phyloP scores from a whole-genome alignment of 2,329 filamentous ascomycete genomes.

The Colletotrichum coccodes region DNA sequence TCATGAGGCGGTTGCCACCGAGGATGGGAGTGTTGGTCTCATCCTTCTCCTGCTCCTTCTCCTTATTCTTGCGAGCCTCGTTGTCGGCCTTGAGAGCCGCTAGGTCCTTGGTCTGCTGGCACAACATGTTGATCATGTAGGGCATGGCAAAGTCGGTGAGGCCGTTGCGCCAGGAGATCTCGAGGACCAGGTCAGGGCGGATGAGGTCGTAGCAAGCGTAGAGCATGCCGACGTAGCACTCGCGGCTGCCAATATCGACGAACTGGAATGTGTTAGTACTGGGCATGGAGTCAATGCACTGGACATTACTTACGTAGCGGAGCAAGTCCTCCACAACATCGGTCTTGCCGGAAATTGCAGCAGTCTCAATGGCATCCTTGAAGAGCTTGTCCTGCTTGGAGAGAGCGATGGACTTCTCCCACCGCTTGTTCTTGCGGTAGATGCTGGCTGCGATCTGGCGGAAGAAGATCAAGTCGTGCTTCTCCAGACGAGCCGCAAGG shows the following conservation, averaged over 20 bases:
- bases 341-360: constrained; percentile 88
- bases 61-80: constrained; percentile 87
- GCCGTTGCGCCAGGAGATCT: constrained; percentile 96
- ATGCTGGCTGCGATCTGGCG: constrained; percentile 97
- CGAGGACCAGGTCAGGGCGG: constrained; percentile 89
- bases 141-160: constrained; percentile 99
- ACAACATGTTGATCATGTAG: constrained; percentile 98
- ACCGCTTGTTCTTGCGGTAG: constrained; percentile 99
- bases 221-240: constrained; percentile 99
- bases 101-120: constrained; percentile 89
- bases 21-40: constrained; percentile 96
- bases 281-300: constrained; percentile 2
- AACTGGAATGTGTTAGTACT: constrained; percentile 71
- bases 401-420: constrained; percentile 98
- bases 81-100: constrained; percentile 92
- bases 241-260: constrained; percentile 97
- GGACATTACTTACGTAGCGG: constrained; percentile 84
- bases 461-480: constrained; percentile 99
- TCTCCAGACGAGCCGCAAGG: constrained; percentile 90
- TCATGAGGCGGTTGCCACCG: constrained; percentile 88
- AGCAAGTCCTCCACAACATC: constrained; percentile 96
- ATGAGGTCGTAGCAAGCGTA: constrained; percentile 99
- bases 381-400: constrained; percentile 99
- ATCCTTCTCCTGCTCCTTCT: constrained; percentile 79
- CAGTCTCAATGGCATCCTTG: constrained; percentile 99